Conservation (phyloP, 2,329 filamentous ascomycete species). For the Fusarium verticillioides region DNA sequence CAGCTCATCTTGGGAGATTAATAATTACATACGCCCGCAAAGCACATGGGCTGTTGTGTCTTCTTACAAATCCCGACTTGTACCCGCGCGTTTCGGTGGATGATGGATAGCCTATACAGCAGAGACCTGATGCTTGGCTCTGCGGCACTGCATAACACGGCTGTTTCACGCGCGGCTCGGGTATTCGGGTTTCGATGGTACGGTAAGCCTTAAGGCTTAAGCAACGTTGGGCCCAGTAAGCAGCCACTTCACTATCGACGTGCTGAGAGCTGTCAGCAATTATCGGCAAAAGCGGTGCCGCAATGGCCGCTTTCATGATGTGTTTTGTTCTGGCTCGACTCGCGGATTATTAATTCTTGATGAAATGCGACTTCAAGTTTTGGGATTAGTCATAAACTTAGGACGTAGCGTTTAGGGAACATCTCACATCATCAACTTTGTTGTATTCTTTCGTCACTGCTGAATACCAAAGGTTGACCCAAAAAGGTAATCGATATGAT, state of each 20-base stretch:
- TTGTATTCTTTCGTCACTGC: background rate
- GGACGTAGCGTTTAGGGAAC: too few relatives aligned
- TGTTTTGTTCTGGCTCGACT: accelerated
- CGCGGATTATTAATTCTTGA: background rate
- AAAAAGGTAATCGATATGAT: too few relatives aligned
- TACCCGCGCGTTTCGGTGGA: constrained; percentile 1
- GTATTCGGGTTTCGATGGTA: background rate
- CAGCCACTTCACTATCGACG: background rate
- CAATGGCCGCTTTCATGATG: background rate
- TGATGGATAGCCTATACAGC: background rate
- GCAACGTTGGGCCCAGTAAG: background rate
- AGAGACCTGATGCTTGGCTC: background rate
- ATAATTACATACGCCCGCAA: background rate
- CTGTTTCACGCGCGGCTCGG: background rate
- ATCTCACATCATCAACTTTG: background rate
- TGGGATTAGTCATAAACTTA: background rate
- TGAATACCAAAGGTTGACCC: background rate
- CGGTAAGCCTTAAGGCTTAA: background rate
- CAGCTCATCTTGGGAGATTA: background rate
- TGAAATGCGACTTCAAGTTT: background rate
- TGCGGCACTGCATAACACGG: background rate
- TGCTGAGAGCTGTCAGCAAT: background rate
- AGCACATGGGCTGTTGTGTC: accelerated
- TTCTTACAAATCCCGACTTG: background rate
- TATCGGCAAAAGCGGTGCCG: background rate